Conservation (phyloP, 257 asterid genomes). For the Cynanchum wilfordii region DNA sequence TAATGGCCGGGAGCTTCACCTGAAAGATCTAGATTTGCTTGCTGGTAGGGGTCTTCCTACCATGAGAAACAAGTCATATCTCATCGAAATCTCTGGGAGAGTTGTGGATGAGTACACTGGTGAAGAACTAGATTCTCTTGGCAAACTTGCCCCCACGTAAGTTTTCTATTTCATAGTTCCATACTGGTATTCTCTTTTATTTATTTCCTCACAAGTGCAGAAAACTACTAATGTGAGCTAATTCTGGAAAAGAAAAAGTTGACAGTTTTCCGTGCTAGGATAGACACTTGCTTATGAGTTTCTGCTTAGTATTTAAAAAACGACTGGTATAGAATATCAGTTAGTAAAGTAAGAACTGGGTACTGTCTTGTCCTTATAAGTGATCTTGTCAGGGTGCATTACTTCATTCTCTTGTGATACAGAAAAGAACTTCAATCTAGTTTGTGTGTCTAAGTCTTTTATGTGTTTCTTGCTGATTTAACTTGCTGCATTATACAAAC, state of each 20-base stretch:
- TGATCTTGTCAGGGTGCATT: background rate
- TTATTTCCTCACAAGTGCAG: constrained; percentile 1
- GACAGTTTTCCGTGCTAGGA: background rate
- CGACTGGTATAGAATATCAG: background rate
- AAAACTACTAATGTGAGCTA: background rate
- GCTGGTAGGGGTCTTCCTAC: constrained; percentile 73
- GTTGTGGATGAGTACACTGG: constrained; percentile 79
- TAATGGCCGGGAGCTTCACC: constrained; percentile 90
- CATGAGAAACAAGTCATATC: constrained; percentile 54
- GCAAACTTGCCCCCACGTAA: constrained; percentile 98
- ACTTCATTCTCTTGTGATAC: background rate
- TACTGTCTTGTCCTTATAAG: background rate
- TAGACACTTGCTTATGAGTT: background rate
- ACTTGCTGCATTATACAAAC: background rate
- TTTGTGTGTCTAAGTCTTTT: background rate
- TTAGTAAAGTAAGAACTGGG: background rate
- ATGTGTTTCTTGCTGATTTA: background rate
- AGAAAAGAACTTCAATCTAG: background rate
- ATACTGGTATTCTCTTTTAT: background rate
- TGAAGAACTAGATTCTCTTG: constrained; percentile 77
- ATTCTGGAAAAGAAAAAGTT: background rate
- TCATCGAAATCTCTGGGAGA: constrained; percentile 69
- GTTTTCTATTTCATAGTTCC: constrained; percentile 19
- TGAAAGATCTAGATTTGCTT: constrained; percentile 79
- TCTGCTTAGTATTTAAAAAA: background rate